Evolutionary conservation across 768 basidiomycete species (phyloP).

Genomic region (Phaeolepiota aurea): DNA sequence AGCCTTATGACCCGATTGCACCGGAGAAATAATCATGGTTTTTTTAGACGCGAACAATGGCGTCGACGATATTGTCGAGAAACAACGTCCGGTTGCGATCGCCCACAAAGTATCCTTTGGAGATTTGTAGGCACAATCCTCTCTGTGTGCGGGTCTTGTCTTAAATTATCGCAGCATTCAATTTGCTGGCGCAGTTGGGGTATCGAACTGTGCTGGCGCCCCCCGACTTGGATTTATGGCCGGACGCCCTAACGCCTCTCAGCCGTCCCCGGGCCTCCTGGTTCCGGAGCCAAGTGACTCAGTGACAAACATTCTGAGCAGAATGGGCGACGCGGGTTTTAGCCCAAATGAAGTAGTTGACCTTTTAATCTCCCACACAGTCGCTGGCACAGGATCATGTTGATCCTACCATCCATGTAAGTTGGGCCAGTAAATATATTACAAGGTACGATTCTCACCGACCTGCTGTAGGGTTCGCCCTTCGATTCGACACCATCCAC

Average conservation of each 20-base stretch:
- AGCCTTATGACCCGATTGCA: neutral
- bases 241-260: constrained; percentile 21
- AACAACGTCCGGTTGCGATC: constrained; percentile 19
- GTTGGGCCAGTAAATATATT: neutral
- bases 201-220: constrained; percentile 29
- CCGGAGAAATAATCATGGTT: neutral
- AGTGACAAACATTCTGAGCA: constrained; percentile 15
- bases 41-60: constrained; percentile 14
- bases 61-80: constrained; percentile 22
- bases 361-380: constrained; percentile 20
- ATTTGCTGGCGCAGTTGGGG: constrained; percentile 24
- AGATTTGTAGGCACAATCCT: constrained; percentile 20
- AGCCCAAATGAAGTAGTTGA: constrained; percentile 22
- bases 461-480: constrained; percentile 12
- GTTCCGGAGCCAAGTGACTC: constrained; percentile 27
- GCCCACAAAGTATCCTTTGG: constrained; percentile 22
- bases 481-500: constrained; percentile 20
- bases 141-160: neutral
- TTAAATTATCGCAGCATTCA: constrained; percentile 15
- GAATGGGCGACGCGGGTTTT: constrained; percentile 26
- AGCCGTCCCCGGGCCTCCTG: constrained; percentile 17
- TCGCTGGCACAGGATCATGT: constrained; percentile 15
- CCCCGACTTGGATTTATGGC: constrained; percentile 27
- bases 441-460: constrained; percentile 4
- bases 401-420: constrained; percentile 14